Evolutionary conservation across 306 rosid species (phyloP).

Genomic region (Bauhinia variegata): DNA sequence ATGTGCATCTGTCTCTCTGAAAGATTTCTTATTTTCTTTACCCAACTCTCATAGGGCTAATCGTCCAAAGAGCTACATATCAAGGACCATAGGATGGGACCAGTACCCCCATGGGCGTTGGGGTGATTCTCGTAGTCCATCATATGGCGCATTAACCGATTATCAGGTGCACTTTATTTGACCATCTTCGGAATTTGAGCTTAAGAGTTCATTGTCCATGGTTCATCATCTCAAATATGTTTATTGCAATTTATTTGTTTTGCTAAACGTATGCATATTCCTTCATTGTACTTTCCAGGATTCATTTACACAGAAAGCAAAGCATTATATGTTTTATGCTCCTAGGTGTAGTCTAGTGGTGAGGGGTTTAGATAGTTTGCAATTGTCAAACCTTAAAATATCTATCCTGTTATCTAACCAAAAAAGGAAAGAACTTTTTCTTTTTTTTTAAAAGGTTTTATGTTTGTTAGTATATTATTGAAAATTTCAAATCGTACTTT

Average conservation of each 20-base stretch:
- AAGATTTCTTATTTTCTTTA: conserved; percentile 40
- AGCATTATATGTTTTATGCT: too few relatives aligned
- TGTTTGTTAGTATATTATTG: too few relatives aligned
- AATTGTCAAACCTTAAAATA: too few relatives aligned
- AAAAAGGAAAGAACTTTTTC: too few relatives aligned
- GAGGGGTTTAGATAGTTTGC: too few relatives aligned
- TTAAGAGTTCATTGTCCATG: too few relatives aligned
- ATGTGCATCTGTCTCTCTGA: conserved; percentile 15
- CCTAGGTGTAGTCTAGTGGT: too few relatives aligned
- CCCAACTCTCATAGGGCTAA: conserved; percentile 73
- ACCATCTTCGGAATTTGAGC: too few relatives aligned
- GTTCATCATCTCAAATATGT: neutral
- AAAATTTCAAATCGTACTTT: too few relatives aligned
- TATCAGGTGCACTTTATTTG: conserved; percentile 64
- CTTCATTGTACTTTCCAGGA: neutral
- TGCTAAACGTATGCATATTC: conserved; percentile 5
- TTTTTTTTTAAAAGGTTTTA: too few relatives aligned
- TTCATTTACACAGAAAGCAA: neutral
- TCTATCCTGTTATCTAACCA: too few relatives aligned
- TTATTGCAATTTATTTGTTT: neutral
- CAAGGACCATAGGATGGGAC: conserved; percentile 97
- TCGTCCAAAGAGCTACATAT: conserved; percentile 95
- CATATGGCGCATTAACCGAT: conserved; percentile 85
- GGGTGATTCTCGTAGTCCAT: conserved; percentile 87
- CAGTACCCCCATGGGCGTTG: conserved; percentile 96